Base-by-base conservation (phyloP, 495 filamentous ascomycete genomes). In the Niebla homalea region DNA sequence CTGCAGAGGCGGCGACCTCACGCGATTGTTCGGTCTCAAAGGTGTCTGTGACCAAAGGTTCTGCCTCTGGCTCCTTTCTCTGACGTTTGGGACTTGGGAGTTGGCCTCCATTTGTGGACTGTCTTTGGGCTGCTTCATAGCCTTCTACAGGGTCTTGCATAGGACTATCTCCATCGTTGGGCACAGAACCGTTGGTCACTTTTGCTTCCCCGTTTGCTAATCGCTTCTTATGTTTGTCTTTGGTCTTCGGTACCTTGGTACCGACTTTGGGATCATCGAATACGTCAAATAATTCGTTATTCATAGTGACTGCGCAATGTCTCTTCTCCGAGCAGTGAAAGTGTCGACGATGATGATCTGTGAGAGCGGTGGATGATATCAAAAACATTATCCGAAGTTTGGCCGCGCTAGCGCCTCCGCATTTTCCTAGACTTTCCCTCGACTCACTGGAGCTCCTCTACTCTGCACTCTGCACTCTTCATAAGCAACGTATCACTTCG, bases 1-100 rank as follows among this genome's bases (percentile, higher is more conserved):
- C 90, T 48, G 81, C 79, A 6, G 85, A 82, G 4, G 79, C 84
- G 29, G 81, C 83, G 25, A 96, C 77, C 63, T 98, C 87, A 68
- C 87, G 72, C 38, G 89, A 89, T 66, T 94, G 84, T 60, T 88
- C 87, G n/a, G 93, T 95, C 67, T 97, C 81, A 65, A 97, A 98
- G 14, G 85, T 77, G 67, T 98, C 92, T 37, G 88, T 88, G 52
- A 96, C 78, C 36, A 96, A 80, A 16, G 92, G 87, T 51, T 83
- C 87, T 15, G 82, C 75, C 55, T 77, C 81, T 37, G 75, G 73
- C 42, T 89, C 78, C 56, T 82, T 78, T 55, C 85, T 78, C 55
- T 78, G 81, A 37, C 90, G 81, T 67, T 96, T 98, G 50, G 64
- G 62, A 20, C 79, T 75, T 35, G 78, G 76, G 38, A 77, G 70